A percentile compares a stretch with the other conserved stretches of the same genome.
Evolutionary conservation across 202 grass and related monocot genomes (phyloP).

Genomic region (Zoysia matrella): DNA sequence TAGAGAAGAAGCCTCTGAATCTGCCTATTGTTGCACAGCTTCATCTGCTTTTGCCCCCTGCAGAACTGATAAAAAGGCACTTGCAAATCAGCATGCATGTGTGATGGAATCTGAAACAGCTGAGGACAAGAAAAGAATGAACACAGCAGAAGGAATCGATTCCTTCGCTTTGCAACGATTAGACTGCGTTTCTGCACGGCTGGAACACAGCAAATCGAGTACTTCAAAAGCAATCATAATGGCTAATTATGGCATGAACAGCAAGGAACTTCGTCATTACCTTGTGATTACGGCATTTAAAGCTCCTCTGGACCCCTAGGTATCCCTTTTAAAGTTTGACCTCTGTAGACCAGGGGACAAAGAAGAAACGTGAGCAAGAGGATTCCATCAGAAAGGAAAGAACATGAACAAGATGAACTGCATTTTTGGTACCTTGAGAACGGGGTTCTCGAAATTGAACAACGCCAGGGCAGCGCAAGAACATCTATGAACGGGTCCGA

Average conservation of each 20-base stretch:
- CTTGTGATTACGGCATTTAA: constrained; percentile 32
- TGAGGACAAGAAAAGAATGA: constrained; percentile 51
- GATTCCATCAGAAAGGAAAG: background rate
- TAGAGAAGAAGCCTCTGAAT: constrained; percentile 8
- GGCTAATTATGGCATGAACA: constrained; percentile 21
- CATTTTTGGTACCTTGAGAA: constrained; percentile 39
- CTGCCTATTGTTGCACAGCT: constrained; percentile 21
- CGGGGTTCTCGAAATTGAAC: constrained; percentile 21
- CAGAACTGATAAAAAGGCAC: constrained; percentile 18
- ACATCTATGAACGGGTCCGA: background rate
- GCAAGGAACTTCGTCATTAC: constrained; percentile 22
- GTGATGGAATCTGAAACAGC: constrained; percentile 44
- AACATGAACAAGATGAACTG: background rate
- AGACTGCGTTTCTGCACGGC: constrained; percentile 2
- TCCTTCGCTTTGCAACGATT: constrained; percentile 52
- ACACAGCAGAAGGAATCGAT: constrained; percentile 44
- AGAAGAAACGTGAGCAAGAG: background rate
- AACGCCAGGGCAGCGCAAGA: constrained; percentile 27
- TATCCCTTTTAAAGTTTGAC: background rate
- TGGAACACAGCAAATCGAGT: constrained; percentile 31
- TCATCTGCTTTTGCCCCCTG: constrained; percentile 27
- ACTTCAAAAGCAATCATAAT: constrained; percentile 19
- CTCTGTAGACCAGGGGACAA: constrained; percentile 8
- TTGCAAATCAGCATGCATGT: constrained; percentile 23
- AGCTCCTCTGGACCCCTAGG: background rate